Conservation (phyloP, 2,329 filamentous ascomycete genomes). For the Hypomyces perniciosus region DNA sequence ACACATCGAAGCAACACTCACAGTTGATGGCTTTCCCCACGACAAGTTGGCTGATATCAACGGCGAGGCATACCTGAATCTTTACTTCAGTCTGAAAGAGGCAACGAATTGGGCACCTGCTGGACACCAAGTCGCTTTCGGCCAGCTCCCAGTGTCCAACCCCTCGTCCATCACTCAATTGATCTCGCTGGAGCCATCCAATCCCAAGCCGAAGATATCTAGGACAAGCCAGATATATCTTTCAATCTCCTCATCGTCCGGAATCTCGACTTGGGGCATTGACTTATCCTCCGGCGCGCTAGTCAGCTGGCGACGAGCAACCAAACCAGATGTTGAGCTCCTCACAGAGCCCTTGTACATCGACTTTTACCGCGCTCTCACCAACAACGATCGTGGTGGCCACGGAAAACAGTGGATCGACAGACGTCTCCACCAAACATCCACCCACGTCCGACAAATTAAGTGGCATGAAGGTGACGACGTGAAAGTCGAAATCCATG, state of each 20-base stretch:
- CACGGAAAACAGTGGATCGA: conserved; percentile 54
- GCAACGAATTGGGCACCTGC: conserved; percentile 46
- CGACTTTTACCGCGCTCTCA: conserved; percentile 58
- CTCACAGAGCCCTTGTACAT: conserved; percentile 41
- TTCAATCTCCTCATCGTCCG: conserved; percentile 29
- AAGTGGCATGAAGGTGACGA: conserved; percentile 27
- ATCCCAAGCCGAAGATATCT: conserved; percentile 20
- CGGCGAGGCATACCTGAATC: conserved; percentile 40
- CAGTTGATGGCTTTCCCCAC: conserved; percentile 26
- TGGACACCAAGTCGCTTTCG: conserved; percentile 47
- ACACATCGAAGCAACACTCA: conserved; percentile 32
- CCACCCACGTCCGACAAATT: conserved; percentile 34
- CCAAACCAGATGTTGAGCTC: conserved; percentile 28
- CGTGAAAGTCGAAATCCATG: conserved; percentile 39
- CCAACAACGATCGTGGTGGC: conserved; percentile 57
- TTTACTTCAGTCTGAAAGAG: conserved; percentile 40
- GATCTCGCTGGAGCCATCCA: conserved; percentile 11
- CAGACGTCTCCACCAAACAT: conserved; percentile 40
- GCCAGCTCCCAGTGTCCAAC: conserved; percentile 37
- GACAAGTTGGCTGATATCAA: conserved; percentile 17
- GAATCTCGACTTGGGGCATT: conserved; percentile 37
- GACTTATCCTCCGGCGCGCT: conserved; percentile 38
- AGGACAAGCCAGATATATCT: conserved; percentile 19
- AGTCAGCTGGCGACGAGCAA: conserved; percentile 33
- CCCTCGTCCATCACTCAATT: conserved; percentile 24